Conservation (phyloP, 2,329 filamentous ascomycete genomes). For the Beauveria brongniartii region DNA sequence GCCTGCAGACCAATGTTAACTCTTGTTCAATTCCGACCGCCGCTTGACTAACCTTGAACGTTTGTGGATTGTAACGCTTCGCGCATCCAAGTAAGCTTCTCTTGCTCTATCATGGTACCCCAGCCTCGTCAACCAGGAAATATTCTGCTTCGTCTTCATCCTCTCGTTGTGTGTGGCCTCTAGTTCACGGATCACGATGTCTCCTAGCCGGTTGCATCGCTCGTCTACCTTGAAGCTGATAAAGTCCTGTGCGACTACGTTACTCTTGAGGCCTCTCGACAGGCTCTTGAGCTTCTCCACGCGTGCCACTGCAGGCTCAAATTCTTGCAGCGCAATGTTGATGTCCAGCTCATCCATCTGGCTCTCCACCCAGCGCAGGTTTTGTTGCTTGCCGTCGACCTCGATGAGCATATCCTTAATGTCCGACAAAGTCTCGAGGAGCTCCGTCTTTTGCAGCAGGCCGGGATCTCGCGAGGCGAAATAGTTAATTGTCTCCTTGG, state of each 20-base stretch:
- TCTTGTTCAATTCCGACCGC: neutral
- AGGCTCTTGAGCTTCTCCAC: slow-evolving; percentile 81
- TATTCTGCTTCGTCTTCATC: slow-evolving; percentile 69
- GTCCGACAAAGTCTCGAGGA: slow-evolving; percentile 69
- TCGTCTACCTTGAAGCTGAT: slow-evolving; percentile 88
- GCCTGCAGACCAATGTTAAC: slow-evolving; percentile 39
- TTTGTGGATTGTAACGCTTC: slow-evolving; percentile 70
- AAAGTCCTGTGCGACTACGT: slow-evolving; percentile 80
- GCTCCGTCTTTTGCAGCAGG: slow-evolving; percentile 68
- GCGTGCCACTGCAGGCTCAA: slow-evolving; percentile 73
- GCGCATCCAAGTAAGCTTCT: slow-evolving; percentile 75
- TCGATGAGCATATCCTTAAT: slow-evolving; percentile 88
- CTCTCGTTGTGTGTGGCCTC: slow-evolving; percentile 70
- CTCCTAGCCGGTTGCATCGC: slow-evolving; percentile 68
- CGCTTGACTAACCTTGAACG: slow-evolving; percentile 59
- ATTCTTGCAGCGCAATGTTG: slow-evolving; percentile 82
- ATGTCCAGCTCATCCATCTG: slow-evolving; percentile 97
- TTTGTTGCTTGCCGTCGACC: slow-evolving; percentile 93
- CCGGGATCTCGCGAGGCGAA: slow-evolving; percentile 72
- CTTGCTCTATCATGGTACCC: slow-evolving; percentile 86
- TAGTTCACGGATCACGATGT: slow-evolving; percentile 68
- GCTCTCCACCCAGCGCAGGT: slow-evolving; percentile 87
- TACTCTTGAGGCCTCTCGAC: slow-evolving; percentile 73
- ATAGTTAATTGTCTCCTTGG: slow-evolving; percentile 78
- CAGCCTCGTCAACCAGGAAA: slow-evolving; percentile 75